Evolutionary conservation across 1,284 basidiomycete genomes (phyloP).

Genomic region (Prillingera fragicola): DNA sequence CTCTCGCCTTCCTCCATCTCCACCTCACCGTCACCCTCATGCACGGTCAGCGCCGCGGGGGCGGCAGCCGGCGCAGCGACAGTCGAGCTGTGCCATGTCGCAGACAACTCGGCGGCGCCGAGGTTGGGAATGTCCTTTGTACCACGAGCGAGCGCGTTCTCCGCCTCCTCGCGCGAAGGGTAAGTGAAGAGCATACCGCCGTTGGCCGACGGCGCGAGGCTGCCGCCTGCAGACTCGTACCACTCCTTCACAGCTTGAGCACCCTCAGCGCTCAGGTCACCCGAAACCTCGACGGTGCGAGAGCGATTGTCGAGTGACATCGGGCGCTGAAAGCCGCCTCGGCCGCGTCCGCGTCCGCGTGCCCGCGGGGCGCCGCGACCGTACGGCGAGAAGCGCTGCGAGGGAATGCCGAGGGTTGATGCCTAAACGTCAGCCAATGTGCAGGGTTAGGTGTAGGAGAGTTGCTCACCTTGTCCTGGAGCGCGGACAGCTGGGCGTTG

Average conservation of each 20-base stretch:
- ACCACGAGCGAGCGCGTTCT: conserved; percentile 38
- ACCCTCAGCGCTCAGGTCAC: conserved; percentile 48
- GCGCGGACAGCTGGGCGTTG: conserved; percentile 34
- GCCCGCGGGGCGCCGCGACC: conserved; percentile 65
- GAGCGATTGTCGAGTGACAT: conserved; percentile 90
- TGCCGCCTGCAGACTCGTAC: conserved; percentile 62
- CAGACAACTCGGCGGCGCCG: conserved; percentile 15
- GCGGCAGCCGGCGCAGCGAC: no score
- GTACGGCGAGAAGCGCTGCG: conserved; percentile 53
- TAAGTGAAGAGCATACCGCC: conserved; percentile 35
- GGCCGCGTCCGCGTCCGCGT: conserved; percentile 55
- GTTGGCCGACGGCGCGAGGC: conserved; percentile 13
- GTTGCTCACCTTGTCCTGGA: conserved; percentile 55
- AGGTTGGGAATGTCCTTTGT: conserved; percentile 32
- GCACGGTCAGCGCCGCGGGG: no score
- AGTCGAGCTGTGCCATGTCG: no score
- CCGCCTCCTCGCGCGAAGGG: conserved; percentile 40
- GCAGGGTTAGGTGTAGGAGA: background rate
- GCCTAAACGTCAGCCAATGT: conserved; percentile 22
- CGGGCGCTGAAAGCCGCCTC: conserved; percentile 51
- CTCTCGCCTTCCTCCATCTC: conserved; percentile 17
- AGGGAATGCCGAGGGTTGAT: conserved; percentile 36
- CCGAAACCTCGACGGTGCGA: conserved; percentile 70
- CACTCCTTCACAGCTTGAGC: conserved; percentile 62
- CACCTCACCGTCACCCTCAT: conserved; percentile 9